Evolutionary conservation across 257 asterid species (phyloP), one percentile per base, ranked within the genome.

Genomic region (Fraxinus americana): DNA sequence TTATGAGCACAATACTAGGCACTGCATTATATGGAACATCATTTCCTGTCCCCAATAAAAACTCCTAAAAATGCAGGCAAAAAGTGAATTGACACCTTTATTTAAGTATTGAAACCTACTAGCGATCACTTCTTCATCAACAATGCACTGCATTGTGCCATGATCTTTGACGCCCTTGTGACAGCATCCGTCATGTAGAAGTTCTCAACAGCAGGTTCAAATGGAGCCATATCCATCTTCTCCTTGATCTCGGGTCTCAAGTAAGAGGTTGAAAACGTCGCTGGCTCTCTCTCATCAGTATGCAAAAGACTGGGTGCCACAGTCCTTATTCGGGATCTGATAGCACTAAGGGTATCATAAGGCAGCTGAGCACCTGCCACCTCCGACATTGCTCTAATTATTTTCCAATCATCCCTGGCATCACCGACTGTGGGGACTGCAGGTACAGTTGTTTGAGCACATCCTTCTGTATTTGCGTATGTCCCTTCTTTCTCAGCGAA

Each of bases 361-460:
- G 96, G 97, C 27, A 96, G 83, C n/a, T 70, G 57, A 29, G 78
- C 83, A 27, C 98, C 97, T 17, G 97, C 85, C 70, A 96, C 87
- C 87, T 93, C 97, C 21, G 99, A 90, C 78, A 96, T 65, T 0
- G 99, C 99, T 82, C 98, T 75, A 9, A 96, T 78, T 17, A 96
- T 93, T 81, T 89, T 96, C 99, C 99, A 96, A 85, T 96, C 99
- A 45, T 93, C 99, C 76, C 99, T 78, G 2, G 99, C 90, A 78
- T 93, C 99, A 50, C 99, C 99, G 21, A 93, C 99, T 5, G 99
- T 93, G 25, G 99, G 99, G 29, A 96, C 99, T 6, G 98, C 99
- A 70, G 97, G 99, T 2, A 90, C 82, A 0, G 97, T 93, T 1
- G 86, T 90, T 80, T 96, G 99, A 75, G 95, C 94, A 77, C 91